Evolutionary conservation across 441 rosid species (phyloP), one percentile per base, ranked within the genome.

Genomic region (Syzygium syzygioides): DNA sequence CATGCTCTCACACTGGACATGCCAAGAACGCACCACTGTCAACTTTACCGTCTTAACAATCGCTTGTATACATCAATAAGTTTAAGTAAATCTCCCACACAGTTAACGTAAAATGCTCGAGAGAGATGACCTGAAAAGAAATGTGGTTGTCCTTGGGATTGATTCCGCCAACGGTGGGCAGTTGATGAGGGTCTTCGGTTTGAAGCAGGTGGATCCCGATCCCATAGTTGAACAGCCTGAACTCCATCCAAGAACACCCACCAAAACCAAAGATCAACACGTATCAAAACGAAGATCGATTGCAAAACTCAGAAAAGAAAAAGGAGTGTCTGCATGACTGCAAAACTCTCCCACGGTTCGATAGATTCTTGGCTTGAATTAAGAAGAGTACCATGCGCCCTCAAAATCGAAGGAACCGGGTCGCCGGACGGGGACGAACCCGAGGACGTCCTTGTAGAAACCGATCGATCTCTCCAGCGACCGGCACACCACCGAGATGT

Each of bases 81-180:
- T 45, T 11, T 50, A 50, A 11, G 53, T 12, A 50, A 50, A 11
- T 12, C 12, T 50, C 53, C 53, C 53, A 50, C 53, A 50, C 53
- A 12, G 48, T 50, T 11, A 50, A 50, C 53, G 53, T 50, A 9
- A 50, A 12, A 50, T 9, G 14, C 53, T 50, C 56, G 55, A 56
- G 6, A 85, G 28, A 85, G 9, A 23, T 66, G 79, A 91, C 93
- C 88, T 93, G 94, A 91, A 93, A 93, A 52, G 94, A 92, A 68
- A 93, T 87, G 89, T 93, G 93, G 30, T 91, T 91, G 87, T 89
- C 87, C 87, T 93, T 92, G 85, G 93, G 93, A 79, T 92, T 92
- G 59, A 93, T 91, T 17, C 11, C 83, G 15, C 87, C 45, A 53
- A 86, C 66, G 86, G 79, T 60, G 23, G 90, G 91, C 91, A 93